Base-by-base conservation (phyloP, 768 basidiomycete species). In the Rhodosporidiobolus sp. region DNA sequence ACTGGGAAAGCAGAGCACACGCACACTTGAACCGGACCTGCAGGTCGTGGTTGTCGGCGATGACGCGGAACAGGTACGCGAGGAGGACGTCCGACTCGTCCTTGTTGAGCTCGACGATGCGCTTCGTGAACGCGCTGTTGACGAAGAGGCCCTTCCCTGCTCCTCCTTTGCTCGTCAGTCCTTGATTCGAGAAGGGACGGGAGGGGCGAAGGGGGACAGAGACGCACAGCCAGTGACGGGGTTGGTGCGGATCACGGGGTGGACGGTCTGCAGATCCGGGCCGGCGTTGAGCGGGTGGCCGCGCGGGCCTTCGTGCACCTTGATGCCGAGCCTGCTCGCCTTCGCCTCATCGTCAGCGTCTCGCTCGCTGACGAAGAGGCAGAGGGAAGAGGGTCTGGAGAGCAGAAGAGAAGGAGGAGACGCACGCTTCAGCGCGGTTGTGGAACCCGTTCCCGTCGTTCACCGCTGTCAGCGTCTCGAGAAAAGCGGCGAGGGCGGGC, bases 381-480 rank as follows among this genome's bases (percentile, higher is more conserved):
- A 24, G 48, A 26, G 4, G 26, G n/a, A 17, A 46, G 10, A 19
- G 71, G 79, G n/a, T n/a, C n/a, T n/a, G n/a, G 63, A 83, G 83
- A 43, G 83, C 78, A 59, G 81, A 67, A 78, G 86, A 86, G 30
- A 55, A 20, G 30, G 28, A 32, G 16, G 64, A 81, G 79, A 55
- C 60, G 49, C 43, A 64, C 28, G 24, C 52, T 22, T 82, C 80
- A 20, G 83, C 86, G 22, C 61, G 34, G 28, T 77, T 76, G 45
- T 77, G 60, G 77, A 82, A 82, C 17, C 34, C 28, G 34, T 77
- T 73, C 17, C 72, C 81, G 55, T 83, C 80, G 76, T 88, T 87
- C 4, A 84, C 79, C 1, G 88, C 88, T 1, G 85, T 86, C 24
- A 88, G 80, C 8, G 86, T 85, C 77, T 88, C 86, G 54, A 88